Evolutionary conservation across 148 eudicot genomes (phyloP).

Genomic region (Nyssa sinensis): DNA sequence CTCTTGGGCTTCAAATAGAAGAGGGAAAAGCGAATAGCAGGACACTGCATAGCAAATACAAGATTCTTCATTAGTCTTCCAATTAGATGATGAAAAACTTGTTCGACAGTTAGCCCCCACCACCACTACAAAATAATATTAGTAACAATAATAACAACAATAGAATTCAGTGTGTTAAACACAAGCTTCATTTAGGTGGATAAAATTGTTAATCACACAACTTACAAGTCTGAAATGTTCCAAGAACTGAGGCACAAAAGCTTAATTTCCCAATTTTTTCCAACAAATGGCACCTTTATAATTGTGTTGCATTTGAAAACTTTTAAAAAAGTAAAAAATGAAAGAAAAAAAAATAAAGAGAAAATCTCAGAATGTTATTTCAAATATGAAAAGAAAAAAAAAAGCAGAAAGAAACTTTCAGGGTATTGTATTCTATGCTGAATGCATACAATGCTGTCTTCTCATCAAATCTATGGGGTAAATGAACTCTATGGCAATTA

Average conservation of each 20-base stretch:
- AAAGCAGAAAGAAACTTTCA: too few species aligned
- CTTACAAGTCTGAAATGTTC: background rate
- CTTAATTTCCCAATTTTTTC: background rate
- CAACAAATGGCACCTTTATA: background rate
- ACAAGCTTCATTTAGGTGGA: background rate
- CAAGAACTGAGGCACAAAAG: background rate
- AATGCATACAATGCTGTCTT: too few species aligned
- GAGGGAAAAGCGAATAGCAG: slow-evolving; percentile 92
- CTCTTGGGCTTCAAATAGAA: slow-evolving; percentile 83
- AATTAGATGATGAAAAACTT: background rate
- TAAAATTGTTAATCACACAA: background rate
- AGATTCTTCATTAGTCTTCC: slow-evolving; percentile 3
- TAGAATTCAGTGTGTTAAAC: too few species aligned
- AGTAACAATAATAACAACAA: too few species aligned
- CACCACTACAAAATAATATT: background rate
- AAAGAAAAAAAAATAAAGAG: too few species aligned
- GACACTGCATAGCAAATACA: slow-evolving; percentile 53
- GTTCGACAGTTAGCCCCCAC: background rate
- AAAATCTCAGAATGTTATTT: too few species aligned
- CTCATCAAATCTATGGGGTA: too few species aligned
- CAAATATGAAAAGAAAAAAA: too few species aligned
- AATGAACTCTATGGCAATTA: too few species aligned
- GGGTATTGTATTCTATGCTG: too few species aligned
- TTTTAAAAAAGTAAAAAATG: too few species aligned
- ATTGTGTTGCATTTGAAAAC: too few species aligned